Conservation (phyloP, 2,329 filamentous ascomycete genomes). For the Colletotrichum acutatum region DNA sequence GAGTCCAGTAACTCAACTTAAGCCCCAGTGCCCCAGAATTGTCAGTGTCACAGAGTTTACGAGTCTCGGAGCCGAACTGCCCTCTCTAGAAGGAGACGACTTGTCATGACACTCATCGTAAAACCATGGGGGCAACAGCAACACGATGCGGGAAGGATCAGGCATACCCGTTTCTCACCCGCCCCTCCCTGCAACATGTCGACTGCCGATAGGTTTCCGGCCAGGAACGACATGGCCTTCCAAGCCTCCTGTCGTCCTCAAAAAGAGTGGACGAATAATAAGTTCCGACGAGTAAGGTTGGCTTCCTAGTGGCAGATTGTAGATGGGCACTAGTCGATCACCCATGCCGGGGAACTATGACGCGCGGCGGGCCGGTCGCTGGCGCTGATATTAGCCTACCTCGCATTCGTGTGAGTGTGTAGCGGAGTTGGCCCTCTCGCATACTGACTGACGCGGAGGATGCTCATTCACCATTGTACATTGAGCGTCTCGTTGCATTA, state of each 20-base stretch:
- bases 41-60: neutral
- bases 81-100: neutral
- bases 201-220: neutral
- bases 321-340: neutral
- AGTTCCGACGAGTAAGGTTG: neutral
- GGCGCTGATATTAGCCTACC: neutral
- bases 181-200: conserved; percentile 2
- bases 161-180: conserved; percentile 5
- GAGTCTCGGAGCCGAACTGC: conserved; percentile 18
- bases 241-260: neutral
- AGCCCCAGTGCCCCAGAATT: neutral
- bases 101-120: conserved; percentile 2
- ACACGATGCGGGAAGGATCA: neutral
- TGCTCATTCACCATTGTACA: neutral
- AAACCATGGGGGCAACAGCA: neutral
- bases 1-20: too few species aligned
- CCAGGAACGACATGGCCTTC: neutral
- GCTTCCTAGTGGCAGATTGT: neutral
- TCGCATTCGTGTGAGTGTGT: neutral
- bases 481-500: neutral
- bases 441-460: neutral
- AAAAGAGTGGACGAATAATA: neutral
- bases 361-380: conserved; percentile 4
- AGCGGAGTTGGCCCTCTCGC: neutral
- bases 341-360: neutral